Base-by-base conservation (phyloP, 2,329 filamentous ascomycete genomes). In the Cercospora sp. region DNA sequence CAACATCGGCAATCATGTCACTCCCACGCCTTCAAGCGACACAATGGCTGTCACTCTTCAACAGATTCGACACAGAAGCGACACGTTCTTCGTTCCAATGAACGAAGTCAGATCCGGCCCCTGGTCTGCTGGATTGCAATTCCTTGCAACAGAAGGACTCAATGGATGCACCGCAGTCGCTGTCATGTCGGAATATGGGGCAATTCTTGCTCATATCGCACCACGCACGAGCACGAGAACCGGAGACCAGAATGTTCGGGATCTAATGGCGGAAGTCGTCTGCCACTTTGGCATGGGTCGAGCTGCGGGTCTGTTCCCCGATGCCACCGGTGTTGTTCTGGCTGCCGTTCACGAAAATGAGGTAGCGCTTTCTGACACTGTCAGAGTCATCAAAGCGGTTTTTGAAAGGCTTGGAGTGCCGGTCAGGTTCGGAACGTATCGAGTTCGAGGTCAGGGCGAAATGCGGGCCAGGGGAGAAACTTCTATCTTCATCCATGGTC, bases 111-210 rank as follows among this genome's bases (percentile, higher is more conserved):
- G 26, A 33, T 51, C 26, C 8, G 40, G 20, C 12, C 10, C 36
- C 9, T 63, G 60, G 60, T 63, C 60, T 13, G 13, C 60, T 12
- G 28, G 13, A 12, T 18, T 26, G n/a, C 60, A 63, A n/a, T 63
- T 18, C 13, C 40, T 63, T 30, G 36, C 20, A 10, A 63, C 60
- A 18, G 40, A 53, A 30, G 23, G n/a, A 16, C 60, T 63, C 12
- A 63, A 63, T 26, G 36, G 40, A 5, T 63, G 60, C 40, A 63
- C 60, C 13, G 60, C 20, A 2, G 60, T 63, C 7, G 60, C 60
- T 23, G 16, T 63, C 20, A 53, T 9, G 9, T 63, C 60, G 13
- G 13, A 48, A 13, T 45, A 51, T 31, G 60, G 23, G 9, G 60
- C 7, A 2, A 63, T 63, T 12, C 60, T 63, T 16, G 60, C 60